Evolutionary conservation across 2,329 filamentous ascomycete genomes (phyloP).

Genomic region (Apiospora koreana): DNA sequence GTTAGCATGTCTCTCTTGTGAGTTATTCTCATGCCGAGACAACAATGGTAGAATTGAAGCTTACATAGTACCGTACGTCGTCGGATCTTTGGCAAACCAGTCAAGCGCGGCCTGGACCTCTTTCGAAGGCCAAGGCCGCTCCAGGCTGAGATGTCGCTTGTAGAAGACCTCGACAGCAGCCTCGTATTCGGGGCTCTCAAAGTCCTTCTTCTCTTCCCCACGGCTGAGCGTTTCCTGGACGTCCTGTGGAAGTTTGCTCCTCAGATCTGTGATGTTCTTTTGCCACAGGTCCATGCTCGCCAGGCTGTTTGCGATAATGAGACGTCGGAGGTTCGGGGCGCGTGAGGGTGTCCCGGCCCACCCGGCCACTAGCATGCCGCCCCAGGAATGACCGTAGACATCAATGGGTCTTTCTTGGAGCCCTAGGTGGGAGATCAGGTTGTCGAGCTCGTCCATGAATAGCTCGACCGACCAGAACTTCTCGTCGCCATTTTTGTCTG

Average conservation of each 20-base stretch:
- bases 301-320: constrained; percentile 32
- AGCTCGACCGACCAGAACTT: constrained; percentile 49
- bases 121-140: constrained; percentile 32
- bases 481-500: constrained; percentile 35
- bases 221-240: constrained; percentile 25
- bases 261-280: constrained; percentile 17
- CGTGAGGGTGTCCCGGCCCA: constrained; percentile 37
- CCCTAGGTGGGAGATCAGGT: constrained; percentile 42
- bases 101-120: constrained; percentile 32
- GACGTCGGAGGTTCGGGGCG: constrained; percentile 23
- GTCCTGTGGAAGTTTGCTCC: constrained; percentile 22
- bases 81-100: constrained; percentile 33
- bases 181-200: constrained; percentile 31
- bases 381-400: constrained; percentile 53
- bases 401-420: constrained; percentile 38
- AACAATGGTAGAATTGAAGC: constrained; percentile 14
- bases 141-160: constrained; percentile 30
- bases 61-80: constrained; percentile 35
- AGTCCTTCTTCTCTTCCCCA: constrained; percentile 27
- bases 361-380: constrained; percentile 49
- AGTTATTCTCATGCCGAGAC: background rate
- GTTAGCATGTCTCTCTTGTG: background rate
- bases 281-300: constrained; percentile 32
- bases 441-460: constrained; percentile 51
- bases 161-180: constrained; percentile 33